Percentiles rank a stretch among this genome's conserved stretches.
phyloP scores from a whole-genome alignment of 1,284 basidiomycete genomes.

The Trametes polyzona region DNA sequence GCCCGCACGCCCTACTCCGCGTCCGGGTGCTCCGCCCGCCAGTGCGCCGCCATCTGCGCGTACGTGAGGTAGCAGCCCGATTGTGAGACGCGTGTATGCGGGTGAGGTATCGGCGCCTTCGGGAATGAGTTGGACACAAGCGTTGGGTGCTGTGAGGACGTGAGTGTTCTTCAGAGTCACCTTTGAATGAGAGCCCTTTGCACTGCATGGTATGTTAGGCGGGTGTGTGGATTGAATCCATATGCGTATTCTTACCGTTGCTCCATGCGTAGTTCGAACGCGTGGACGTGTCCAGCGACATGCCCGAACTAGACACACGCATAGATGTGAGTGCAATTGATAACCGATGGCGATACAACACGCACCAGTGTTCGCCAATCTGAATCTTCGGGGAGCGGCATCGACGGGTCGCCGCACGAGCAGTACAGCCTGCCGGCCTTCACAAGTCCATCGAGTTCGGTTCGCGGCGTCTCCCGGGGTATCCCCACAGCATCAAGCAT shows the following conservation, averaged over 20 bases:
- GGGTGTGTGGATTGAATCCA: neutral
- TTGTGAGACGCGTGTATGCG: no score
- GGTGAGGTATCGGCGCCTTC: neutral
- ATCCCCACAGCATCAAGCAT: constrained; percentile 2
- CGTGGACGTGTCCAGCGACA: neutral
- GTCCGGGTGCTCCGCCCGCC: constrained; percentile 7
- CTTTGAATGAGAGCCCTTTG: neutral
- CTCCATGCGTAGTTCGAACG: neutral
- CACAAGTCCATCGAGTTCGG: neutral
- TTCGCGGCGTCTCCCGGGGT: neutral
- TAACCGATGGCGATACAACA: no score
- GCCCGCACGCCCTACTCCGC: neutral
- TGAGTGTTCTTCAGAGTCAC: neutral
- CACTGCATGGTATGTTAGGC: neutral
- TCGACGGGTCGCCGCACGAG: constrained; percentile 3
- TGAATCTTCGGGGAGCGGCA: neutral
- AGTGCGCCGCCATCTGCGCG: constrained; percentile 6
- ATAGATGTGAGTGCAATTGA: no score
- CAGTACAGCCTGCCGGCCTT: constrained; percentile 4
- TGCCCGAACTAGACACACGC: neutral
- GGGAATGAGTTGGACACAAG: constrained; percentile 6
- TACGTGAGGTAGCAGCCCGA: constrained; percentile 1
- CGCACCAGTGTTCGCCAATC: constrained; percentile 2
- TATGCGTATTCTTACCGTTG: neutral
- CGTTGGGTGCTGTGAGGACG: neutral